A percentile compares a stretch with the other conserved stretches of the same genome.
phyloP scores from a whole-genome alignment of 305 asterid genomes.

The Fraxinus floribunda region DNA sequence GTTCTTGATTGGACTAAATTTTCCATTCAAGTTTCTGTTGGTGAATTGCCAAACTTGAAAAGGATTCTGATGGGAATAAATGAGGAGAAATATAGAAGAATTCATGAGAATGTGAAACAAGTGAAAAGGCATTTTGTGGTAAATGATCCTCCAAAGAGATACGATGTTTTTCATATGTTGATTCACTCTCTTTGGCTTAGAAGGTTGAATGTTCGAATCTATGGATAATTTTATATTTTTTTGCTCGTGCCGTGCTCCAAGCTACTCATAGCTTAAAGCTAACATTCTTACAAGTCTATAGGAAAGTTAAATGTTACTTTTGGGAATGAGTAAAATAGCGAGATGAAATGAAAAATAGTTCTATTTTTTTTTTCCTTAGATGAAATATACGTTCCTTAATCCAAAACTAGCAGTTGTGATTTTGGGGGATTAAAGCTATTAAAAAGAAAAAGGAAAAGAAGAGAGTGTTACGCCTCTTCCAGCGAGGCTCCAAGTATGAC shows the following conservation, averaged over 20 bases:
- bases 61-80: constrained; percentile 34
- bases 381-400: background rate
- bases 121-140: constrained; percentile 44
- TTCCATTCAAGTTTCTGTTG: constrained; percentile 32
- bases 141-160: constrained; percentile 54
- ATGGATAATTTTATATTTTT: constrained; percentile 4
- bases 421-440: no score
- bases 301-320: background rate
- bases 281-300: background rate
- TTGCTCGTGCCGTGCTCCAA: background rate
- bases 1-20: constrained; percentile 52
- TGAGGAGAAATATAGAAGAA: constrained; percentile 25
- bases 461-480: no score
- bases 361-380: background rate
- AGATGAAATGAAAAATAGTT: background rate
- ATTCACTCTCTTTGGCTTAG: constrained; percentile 53
- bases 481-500: no score
- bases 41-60: constrained; percentile 38
- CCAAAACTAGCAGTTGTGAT: background rate
- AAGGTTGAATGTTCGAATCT: constrained; percentile 48
- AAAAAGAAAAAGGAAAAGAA: no score
- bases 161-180: constrained; percentile 50
- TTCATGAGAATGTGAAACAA: constrained; percentile 32
- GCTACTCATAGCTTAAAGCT: background rate
- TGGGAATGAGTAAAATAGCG: background rate